A percentile compares a stretch with the other conserved stretches of the same genome.
Conservation (phyloP, 257 asterid species). For the Plantago elongata region DNA sequence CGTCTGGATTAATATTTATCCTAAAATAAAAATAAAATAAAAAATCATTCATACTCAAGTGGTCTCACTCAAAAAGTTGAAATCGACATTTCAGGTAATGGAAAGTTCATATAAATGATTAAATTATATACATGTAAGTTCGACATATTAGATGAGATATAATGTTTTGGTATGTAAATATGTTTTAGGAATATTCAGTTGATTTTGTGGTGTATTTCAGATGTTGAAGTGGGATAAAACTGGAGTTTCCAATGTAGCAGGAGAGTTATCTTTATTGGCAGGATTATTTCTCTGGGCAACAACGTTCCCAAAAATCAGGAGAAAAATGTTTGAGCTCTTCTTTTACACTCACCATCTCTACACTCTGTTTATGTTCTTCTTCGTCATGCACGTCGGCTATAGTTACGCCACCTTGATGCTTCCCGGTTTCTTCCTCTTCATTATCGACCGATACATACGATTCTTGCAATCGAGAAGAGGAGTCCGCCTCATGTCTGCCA, state of each 20-base stretch:
- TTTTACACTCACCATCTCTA: slow-evolving; percentile 81
- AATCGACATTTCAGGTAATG: no score
- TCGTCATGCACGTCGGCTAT: slow-evolving; percentile 65
- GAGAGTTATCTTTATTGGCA: slow-evolving; percentile 63
- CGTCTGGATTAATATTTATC: no score
- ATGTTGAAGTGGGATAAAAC: slow-evolving; percentile 63
- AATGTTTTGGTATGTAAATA: no score
- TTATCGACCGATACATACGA: slow-evolving; percentile 63
- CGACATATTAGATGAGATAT: no score
- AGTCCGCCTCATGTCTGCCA: slow-evolving; percentile 56
- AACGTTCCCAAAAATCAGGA: slow-evolving; percentile 57
- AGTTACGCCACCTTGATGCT: slow-evolving; percentile 48
- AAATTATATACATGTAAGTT: no score
- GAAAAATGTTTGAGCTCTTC: slow-evolving; percentile 75
- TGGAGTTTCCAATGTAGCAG: slow-evolving; percentile 62
- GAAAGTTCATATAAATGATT: no score
- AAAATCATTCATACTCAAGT: no score
- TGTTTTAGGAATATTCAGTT: neutral
- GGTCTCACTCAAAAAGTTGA: no score
- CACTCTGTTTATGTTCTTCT: slow-evolving; percentile 64
- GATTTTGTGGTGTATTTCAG: slow-evolving; percentile 23
- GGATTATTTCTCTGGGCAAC: slow-evolving; percentile 68
- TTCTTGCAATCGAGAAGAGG: slow-evolving; percentile 62
- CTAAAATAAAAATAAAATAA: no score
- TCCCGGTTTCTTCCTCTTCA: slow-evolving; percentile 86